phyloP scores from a whole-genome alignment of 306 rosid genomes.

The Prunus mira region DNA sequence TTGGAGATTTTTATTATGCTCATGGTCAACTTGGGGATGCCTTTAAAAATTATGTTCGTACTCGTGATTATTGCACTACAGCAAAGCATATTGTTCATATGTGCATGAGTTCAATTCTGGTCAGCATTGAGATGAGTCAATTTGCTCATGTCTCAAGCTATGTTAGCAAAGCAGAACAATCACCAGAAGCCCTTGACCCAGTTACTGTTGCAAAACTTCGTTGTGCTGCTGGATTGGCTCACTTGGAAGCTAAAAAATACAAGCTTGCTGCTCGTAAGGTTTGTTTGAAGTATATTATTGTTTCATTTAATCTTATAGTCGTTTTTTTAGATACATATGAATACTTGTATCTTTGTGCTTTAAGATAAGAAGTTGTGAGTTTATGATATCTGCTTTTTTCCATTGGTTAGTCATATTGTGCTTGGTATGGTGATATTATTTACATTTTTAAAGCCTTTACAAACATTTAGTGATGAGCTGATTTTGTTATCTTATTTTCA shows the following conservation, averaged over 20 bases:
- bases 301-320: not conserved
- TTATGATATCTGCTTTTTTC: not conserved
- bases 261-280: conserved; percentile 99
- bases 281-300: conserved; percentile 11
- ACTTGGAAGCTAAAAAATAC: conserved; percentile 90
- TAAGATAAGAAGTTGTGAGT: not conserved
- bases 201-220: conserved; percentile 61
- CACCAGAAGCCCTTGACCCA: conserved; percentile 60
- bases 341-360: not conserved
- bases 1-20: conserved; percentile 91
- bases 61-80: conserved; percentile 97
- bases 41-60: conserved; percentile 84
- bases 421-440: not conserved
- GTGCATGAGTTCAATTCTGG: conserved; percentile 92
- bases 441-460: not conserved
- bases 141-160: conserved; percentile 90
- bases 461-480: not conserved
- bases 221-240: conserved; percentile 95
- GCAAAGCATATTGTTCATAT: conserved; percentile 91
- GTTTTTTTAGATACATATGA: not conserved
- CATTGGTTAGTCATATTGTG: not conserved
- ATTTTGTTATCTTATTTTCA: not conserved
- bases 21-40: conserved; percentile 93
- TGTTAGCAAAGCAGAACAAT: conserved; percentile 86
- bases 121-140: conserved; percentile 99